Base-by-base conservation (phyloP, 2,329 filamentous ascomycete species). In the Verticillium dahliae region DNA sequence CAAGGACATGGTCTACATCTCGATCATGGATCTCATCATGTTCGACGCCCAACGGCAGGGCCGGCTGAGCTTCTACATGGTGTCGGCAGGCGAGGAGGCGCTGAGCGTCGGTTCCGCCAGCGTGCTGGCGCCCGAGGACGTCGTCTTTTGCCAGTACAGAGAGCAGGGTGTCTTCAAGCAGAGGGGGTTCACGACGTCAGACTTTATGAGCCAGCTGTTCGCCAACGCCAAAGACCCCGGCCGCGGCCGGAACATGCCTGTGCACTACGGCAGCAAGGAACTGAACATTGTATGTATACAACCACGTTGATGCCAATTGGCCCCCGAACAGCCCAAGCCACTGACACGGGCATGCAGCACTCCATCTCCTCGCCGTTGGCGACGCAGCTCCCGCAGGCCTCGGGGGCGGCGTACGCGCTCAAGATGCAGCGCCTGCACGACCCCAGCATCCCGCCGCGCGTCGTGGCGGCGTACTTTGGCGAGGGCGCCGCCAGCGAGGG, bases 161-260 rank as follows among this genome's bases (percentile, higher is more conserved):
- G 95, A 99, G 75, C 88, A 94, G 55, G 95, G 95, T 1, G 90
- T 97, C 6, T 95, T 97, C 73, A 85, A 90, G 66, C 90, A 97
- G 74, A 86, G 95, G 41, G 95, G 95, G 3, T 97, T 94, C 73
- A 90, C 86, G 0, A 81, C 96, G 56, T 86, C 88, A 57, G 87
- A 98, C 63, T 98, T 98, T 71, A 98, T 99, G 95, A 90, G 86
- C 68, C 95, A 99, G 74, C 78, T 99, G 9, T 97, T 98, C 76
- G 87, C 93, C 22, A 98, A 97, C 71, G 84, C 80, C 60, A 85
- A 91, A 65, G 95, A 99, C 69, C 75, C 81, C 0, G 93, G 94
- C 1, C 84, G 82, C 63, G 95, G 93, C 1, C 86, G 94, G 65
- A 98, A 97, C 70, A 99, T 99, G 95, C 95, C 95, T 0, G 91